Base-by-base conservation (phyloP, 176 grass and related monocot species). In the Oryza longistaminata region DNA sequence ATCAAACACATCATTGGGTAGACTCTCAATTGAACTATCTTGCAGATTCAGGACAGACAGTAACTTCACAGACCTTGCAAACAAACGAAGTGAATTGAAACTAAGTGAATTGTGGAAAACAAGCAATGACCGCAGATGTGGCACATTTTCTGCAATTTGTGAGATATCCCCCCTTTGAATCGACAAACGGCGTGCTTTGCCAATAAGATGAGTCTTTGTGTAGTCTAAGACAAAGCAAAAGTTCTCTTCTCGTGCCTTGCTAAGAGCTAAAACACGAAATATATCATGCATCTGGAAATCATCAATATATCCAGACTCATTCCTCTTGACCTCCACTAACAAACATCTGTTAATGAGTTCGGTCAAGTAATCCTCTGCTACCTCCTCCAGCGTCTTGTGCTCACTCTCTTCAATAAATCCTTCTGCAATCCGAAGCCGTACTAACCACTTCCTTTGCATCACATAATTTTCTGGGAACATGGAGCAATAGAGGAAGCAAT, bases 381-480 rank as follows among this genome's bases (percentile, higher is more conserved):
- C 64, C 78, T 80, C 81, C 34, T 83, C 70, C 11, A 74, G 10
- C 7, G 81, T 61, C 1, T 83, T 45, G n/a, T 45, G 70, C 70
- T 83, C 81, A 74, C 78, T 80, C 0, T 11, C 78, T 12, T 80
- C 78, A 24, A 80, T 49, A 80, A 80, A 80, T 11, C 90, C 90
- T 70, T 89, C 87, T 7, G 83, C 90, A 24, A 92, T 46, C 83
- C 90, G 89, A 11, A 89, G 78, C 21, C 78, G 78, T n/a, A 84
- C 74, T 2, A 89, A 45, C 72, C 43, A 80, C 15, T 87, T 89
- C 29, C 80, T 89, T 71, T 73, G 39, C 19, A 92, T 73, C 2
- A 35, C 34, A 88, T 76, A 82, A 75, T 89, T 81, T 26, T 92
- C 87, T 14, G 90, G 87, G 65, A 89, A 92, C 50, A 92, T 79